Evolutionary conservation across 148 eudicot species (phyloP).

Genomic region (Salicornia ramosissima): DNA sequence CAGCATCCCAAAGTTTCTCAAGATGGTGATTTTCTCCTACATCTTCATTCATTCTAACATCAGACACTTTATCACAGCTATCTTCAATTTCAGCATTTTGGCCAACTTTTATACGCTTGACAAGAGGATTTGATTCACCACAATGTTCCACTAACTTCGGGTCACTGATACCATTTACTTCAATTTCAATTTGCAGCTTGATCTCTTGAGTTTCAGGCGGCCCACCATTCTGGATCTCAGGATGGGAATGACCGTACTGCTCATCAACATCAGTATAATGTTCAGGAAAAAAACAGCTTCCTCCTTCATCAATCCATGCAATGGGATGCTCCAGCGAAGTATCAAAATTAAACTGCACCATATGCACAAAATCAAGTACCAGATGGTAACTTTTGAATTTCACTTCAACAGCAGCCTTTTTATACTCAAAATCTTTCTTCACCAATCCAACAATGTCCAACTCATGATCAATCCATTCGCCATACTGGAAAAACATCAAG

Average conservation of each 20-base stretch:
- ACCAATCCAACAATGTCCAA: conserved; percentile 41
- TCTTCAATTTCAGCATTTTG: conserved; percentile 42
- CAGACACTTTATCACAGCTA: conserved; percentile 40
- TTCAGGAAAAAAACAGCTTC: conserved; percentile 83
- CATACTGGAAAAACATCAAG: conserved; percentile 62
- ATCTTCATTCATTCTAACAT: conserved; percentile 33
- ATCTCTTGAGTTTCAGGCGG: conserved; percentile 41
- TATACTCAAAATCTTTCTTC: conserved; percentile 50
- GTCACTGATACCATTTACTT: conserved; percentile 44
- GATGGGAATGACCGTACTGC: conserved; percentile 24
- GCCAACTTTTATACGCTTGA: conserved; percentile 42
- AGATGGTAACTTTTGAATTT: conserved; percentile 37
- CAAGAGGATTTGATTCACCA: conserved; percentile 63
- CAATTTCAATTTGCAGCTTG: conserved; percentile 73
- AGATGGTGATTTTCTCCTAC: conserved; percentile 34
- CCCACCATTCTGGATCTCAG: conserved; percentile 29
- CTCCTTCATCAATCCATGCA: conserved; percentile 93
- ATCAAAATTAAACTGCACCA: conserved; percentile 60
- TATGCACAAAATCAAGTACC: conserved; percentile 67
- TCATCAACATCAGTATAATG: conserved; percentile 35
- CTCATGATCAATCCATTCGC: conserved; percentile 71
- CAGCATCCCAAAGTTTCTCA: conserved; percentile 19
- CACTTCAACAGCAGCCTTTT: conserved; percentile 62
- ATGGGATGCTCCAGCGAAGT: conserved; percentile 57
- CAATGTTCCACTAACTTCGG: conserved; percentile 40